These are phyloP conservation scores for Aspergillus ochraceus DNA, from an alignment of 2,329 filamentous ascomycete species.

Conservation along the genomic window DNA sequence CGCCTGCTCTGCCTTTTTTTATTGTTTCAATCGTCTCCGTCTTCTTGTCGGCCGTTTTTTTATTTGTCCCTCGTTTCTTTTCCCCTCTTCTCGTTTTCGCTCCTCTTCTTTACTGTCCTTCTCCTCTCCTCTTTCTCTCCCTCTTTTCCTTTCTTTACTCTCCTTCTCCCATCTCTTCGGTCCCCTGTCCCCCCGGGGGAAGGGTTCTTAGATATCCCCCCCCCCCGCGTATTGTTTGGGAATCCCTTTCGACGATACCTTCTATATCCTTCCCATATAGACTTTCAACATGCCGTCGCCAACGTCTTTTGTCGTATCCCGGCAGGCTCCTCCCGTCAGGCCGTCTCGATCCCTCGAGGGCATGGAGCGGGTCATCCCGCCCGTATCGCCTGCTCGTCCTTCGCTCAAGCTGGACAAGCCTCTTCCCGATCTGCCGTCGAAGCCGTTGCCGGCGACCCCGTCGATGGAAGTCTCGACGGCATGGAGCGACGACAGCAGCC, in stretches of 20 bases:
- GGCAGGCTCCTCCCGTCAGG: slow-evolving; percentile 33
- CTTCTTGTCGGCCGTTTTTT: not conserved
- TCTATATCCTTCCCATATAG: not conserved
- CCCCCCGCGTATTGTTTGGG: not conserved
- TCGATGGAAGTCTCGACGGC: slow-evolving; percentile 26
- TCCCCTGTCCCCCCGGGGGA: not conserved
- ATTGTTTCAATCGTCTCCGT: not conserved
- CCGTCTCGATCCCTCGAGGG: slow-evolving; percentile 39
- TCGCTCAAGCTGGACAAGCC: slow-evolving; percentile 32
- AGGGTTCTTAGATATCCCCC: not conserved
- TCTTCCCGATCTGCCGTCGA: slow-evolving; percentile 32
- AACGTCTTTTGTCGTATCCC: slow-evolving; percentile 18
- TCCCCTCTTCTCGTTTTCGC: slow-evolving; percentile 1
- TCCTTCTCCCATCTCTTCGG: not conserved
- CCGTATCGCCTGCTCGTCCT: slow-evolving; percentile 19
- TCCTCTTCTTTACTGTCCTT: not conserved
- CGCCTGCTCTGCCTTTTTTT: not conserved
- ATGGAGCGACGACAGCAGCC: slow-evolving; percentile 32
- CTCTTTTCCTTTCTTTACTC: not conserved
- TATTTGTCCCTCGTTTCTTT: not conserved
- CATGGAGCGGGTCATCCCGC: slow-evolving; percentile 37
- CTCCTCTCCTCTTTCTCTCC: not conserved
- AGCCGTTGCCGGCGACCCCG: slow-evolving; percentile 23
- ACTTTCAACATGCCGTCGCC: slow-evolving; percentile 22
- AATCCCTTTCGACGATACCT: not conserved